phyloP scores from a whole-genome alignment of 768 basidiomycete genomes.

The Tricholoma sp. region DNA sequence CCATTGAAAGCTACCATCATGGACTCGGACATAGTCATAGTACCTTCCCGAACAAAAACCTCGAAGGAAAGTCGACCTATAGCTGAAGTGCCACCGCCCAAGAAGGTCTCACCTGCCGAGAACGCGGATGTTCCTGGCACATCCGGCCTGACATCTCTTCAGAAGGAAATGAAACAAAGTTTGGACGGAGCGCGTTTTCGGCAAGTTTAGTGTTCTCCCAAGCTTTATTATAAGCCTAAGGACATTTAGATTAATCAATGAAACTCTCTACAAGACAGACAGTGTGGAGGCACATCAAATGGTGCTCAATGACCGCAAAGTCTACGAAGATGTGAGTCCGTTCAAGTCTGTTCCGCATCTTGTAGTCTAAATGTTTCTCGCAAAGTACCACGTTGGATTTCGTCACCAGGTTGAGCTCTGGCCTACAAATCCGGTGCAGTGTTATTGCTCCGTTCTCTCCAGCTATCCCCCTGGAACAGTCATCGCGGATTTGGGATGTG shows the following conservation, averaged over 20 bases:
- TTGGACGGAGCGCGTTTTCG: slow-evolving; percentile 86
- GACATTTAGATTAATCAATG: slow-evolving; percentile 75
- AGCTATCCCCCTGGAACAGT: slow-evolving; percentile 62
- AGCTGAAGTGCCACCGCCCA: not conserved
- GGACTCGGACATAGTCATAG: not conserved
- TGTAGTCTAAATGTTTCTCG: slow-evolving; percentile 3
- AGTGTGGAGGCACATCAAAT: slow-evolving; percentile 70
- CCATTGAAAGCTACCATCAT: slow-evolving; percentile 8
- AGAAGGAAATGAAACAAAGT: slow-evolving; percentile 72
- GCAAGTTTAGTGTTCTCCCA: slow-evolving; percentile 31
- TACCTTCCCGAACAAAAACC: slow-evolving; percentile 11
- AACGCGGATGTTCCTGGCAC: slow-evolving; percentile 1
- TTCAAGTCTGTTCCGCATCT: not conserved
- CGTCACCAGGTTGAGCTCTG: slow-evolving; percentile 87
- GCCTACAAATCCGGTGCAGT: slow-evolving; percentile 91
- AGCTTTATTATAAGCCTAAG: not conserved
- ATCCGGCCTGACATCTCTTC: slow-evolving; percentile 59
- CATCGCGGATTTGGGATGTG: slow-evolving; percentile 92
- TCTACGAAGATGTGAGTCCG: slow-evolving; percentile 73
- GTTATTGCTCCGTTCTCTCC: slow-evolving; percentile 66
- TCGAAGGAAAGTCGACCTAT: slow-evolving; percentile 5
- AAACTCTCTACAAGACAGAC: slow-evolving; percentile 83
- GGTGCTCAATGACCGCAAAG: slow-evolving; percentile 78
- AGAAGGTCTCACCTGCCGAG: not conserved
- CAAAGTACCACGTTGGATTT: slow-evolving; percentile 92